phyloP scores from a whole-genome alignment of 495 filamentous ascomycete species.

The Aspergillus diversus region DNA sequence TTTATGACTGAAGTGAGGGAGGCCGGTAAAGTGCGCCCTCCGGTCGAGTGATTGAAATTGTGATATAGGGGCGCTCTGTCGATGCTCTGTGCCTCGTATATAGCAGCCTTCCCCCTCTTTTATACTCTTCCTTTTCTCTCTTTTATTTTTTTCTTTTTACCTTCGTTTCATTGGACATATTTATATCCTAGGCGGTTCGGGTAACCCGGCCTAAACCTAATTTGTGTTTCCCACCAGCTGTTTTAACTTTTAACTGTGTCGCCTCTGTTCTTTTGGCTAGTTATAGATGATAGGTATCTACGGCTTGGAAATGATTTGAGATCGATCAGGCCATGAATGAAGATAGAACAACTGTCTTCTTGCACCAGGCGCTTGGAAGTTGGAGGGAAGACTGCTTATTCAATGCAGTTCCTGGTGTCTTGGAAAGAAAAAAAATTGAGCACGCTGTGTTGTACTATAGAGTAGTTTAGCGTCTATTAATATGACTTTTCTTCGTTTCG shows the following conservation, averaged over 20 bases:
- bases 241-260: no score
- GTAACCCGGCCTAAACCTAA: neutral
- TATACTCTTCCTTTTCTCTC: constrained; percentile 9
- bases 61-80: neutral
- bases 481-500: neutral
- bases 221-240: neutral
- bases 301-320: neutral
- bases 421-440: neutral
- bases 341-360: neutral
- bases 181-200: neutral
- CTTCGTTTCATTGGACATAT: constrained; percentile 13
- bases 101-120: constrained; percentile 3
- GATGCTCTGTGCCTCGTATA: neutral
- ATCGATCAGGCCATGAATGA: neutral
- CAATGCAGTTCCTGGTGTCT: neutral
- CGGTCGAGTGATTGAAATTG: neutral
- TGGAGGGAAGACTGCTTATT: neutral
- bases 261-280: no score
- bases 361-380: neutral
- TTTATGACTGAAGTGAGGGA: constrained; percentile 71
- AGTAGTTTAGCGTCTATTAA: constrained; percentile 2
- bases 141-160: neutral
- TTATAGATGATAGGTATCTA: no score
- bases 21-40: constrained; percentile 64
- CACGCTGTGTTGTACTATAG: neutral